Evolutionary conservation across 2,329 filamentous ascomycete species (phyloP).

Genomic region (Escovopsis sp.): DNA sequence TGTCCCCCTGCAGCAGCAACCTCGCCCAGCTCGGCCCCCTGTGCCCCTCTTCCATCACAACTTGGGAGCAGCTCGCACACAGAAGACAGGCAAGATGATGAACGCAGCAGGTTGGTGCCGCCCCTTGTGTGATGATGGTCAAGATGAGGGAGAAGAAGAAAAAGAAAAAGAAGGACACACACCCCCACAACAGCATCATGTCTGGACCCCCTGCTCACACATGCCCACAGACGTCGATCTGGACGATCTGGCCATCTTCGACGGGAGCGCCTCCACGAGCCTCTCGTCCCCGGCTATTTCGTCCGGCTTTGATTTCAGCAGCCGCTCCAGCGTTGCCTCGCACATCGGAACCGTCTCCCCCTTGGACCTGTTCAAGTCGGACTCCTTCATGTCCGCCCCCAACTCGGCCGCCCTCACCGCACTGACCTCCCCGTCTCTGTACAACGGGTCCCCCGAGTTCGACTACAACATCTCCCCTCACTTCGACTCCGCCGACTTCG

Average conservation of each 20-base stretch:
- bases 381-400: slow-evolving; percentile 58
- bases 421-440: slow-evolving; percentile 69
- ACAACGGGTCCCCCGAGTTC: slow-evolving; percentile 61
- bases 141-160: too few relatives aligned
- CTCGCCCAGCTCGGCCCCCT: slow-evolving; percentile 42
- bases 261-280: slow-evolving; percentile 32
- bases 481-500: slow-evolving; percentile 46
- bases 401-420: slow-evolving; percentile 72
- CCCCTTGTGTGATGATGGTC: too few relatives aligned
- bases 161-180: too few relatives aligned
- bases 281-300: slow-evolving; percentile 39
- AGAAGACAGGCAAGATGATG: slow-evolving; percentile 29
- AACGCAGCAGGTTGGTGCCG: slow-evolving; percentile 24
- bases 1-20: slow-evolving; percentile 39
- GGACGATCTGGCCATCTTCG: slow-evolving; percentile 42
- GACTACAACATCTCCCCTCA: slow-evolving; percentile 69
- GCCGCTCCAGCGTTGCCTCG: slow-evolving; percentile 32
- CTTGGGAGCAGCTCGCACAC: slow-evolving; percentile 35
- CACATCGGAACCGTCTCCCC: slow-evolving; percentile 66
- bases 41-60: slow-evolving; percentile 57
- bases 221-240: slow-evolving; percentile 37
- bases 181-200: not conserved
- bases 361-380: slow-evolving; percentile 59
- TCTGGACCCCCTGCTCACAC: slow-evolving; percentile 17
- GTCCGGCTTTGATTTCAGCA: slow-evolving; percentile 34